Conservation (phyloP, 2,329 filamentous ascomycete species). For the Cercospora sp. region DNA sequence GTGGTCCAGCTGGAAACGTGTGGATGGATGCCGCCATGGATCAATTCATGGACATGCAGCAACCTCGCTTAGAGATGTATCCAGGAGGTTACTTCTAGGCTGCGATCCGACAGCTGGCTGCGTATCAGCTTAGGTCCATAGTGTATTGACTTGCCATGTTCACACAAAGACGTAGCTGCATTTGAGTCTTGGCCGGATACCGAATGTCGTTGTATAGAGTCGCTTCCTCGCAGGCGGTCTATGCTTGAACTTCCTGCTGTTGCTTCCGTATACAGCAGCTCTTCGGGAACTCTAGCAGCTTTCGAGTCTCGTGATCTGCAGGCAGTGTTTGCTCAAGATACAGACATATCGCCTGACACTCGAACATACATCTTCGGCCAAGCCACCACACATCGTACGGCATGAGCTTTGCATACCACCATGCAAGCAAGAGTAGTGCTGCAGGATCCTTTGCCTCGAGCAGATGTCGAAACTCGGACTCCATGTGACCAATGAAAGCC, state of each 20-base stretch:
- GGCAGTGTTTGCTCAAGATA: conserved; percentile 40
- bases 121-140: background rate
- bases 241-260: background rate
- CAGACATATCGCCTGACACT: conserved; percentile 54
- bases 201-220: background rate
- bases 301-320: conserved; percentile 15
- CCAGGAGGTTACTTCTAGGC: background rate
- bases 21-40: background rate
- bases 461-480: conserved; percentile 48
- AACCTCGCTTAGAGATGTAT: background rate
- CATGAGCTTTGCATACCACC: conserved; percentile 57
- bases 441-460: conserved; percentile 54
- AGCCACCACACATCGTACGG: conserved; percentile 53
- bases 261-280: conserved; percentile 10
- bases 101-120: background rate
- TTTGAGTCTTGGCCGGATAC: background rate
- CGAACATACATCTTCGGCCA: conserved; percentile 48
- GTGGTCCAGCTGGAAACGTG: background rate
- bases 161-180: background rate
- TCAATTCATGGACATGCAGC: background rate
- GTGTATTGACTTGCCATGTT: background rate
- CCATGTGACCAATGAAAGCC: conserved; percentile 51
- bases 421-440: conserved; percentile 57
- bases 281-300: conserved; percentile 22
- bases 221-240: background rate